These are phyloP conservation scores for Colletotrichum spaethianum DNA, from an alignment of 2,329 filamentous ascomycete species.

Conservation along the genomic window DNA sequence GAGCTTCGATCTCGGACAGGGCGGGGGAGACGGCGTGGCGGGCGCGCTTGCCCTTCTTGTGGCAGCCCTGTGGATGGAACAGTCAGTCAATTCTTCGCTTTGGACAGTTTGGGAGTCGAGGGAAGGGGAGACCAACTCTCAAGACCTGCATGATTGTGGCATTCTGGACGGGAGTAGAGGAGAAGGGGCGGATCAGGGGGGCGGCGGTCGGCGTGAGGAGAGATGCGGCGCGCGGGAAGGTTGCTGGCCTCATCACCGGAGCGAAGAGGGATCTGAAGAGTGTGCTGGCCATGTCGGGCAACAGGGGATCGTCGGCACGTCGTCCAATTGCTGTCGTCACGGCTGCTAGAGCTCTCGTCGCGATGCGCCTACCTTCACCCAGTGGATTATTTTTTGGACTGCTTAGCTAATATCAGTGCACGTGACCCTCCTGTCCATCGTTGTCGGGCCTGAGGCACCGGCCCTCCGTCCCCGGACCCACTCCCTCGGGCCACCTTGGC, in stretches of 20 bases:
- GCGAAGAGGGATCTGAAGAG: conserved; percentile 53
- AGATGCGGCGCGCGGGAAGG: conserved; percentile 39
- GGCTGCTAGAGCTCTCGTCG: conserved; percentile 2
- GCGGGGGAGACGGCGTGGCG: conserved; percentile 92
- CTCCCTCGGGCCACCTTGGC: conserved; percentile 23
- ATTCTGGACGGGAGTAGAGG: conserved; percentile 67
- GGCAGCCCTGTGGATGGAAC: conserved; percentile 71
- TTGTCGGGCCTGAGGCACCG: conserved; percentile 5
- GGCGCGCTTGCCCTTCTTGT: conserved; percentile 78
- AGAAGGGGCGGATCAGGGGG: conserved; percentile 62
- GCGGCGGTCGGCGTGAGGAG: conserved; percentile 37
- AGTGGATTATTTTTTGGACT: conserved; percentile 16
- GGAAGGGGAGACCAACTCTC: conserved; percentile 56
- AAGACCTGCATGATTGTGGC: conserved; percentile 83
- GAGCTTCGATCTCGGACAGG: conserved; percentile 76
- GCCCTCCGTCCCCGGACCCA: conserved; percentile 36
- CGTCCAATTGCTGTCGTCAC: conserved; percentile 31
- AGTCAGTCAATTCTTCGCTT: not conserved
- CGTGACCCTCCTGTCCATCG: not conserved
- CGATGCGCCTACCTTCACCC: conserved; percentile 12
- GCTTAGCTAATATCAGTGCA: conserved; percentile 23
- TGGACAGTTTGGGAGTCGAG: not conserved
- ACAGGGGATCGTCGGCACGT: not conserved
- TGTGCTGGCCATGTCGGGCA: conserved; percentile 49
- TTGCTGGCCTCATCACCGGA: conserved; percentile 47